Evolutionary conservation across 495 filamentous ascomycete genomes (phyloP), one percentile per base, ranked within the genome.

Genomic region (Thozetella sp.): DNA sequence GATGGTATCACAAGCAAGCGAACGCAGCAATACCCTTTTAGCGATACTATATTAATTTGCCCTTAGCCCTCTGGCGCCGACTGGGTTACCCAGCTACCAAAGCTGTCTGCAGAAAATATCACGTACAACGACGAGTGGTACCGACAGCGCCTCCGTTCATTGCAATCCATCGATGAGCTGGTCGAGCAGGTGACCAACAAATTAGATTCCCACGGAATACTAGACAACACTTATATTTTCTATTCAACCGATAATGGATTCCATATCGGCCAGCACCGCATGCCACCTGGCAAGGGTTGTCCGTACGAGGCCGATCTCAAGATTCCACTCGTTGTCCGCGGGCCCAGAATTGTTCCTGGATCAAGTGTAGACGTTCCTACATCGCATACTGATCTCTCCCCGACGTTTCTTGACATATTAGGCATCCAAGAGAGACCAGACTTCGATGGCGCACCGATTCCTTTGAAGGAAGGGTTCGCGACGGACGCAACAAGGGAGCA

Each of bases 201-300:
- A 0, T 69, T 93, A 0, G 79, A 83, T 12, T 64, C 74, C 1
- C 69, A 79, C 23, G 78, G 70, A n/a, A 61, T 88, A 25, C 67
- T 90, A 10, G 86, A 90, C 12, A 83, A 90, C 59, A 92, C 89
- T 0, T 91, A 86, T 58, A 80, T 93, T 45, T 78, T 93, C 53
- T 91, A 88, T 67, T 87, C 87, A 0, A 86, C 84, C 0, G 90
- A 92, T 62, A 92, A 93, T 61, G 89, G 90, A 0, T 92, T 87
- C 68, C 88, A 91, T 59, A 88, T 92, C 55, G 84, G 88, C 22
- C 89, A 92, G 61, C 89, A 93, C 65, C 80, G 90, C 2, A 63
- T 91, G 25, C 84, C 85, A 11, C 88, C 89, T 1, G 90, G 89
- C 2, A 93, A 93, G 72, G 80, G 84, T 27, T 88, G 84, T 56